phyloP scores from a whole-genome alignment of 169 alveolate genomes.

The Plasmodium relictum region DNA sequence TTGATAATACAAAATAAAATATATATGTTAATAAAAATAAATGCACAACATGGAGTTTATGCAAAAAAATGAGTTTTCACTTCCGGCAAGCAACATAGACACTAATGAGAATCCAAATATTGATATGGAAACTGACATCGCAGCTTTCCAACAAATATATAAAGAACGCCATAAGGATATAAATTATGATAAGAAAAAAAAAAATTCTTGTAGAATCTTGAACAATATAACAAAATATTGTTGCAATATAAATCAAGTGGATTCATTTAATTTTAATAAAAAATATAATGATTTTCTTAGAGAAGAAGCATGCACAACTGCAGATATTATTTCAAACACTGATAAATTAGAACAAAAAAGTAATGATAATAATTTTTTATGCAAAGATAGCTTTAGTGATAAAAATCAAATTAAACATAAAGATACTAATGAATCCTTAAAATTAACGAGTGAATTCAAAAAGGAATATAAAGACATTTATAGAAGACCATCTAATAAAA shows the following conservation, averaged over 20 bases:
- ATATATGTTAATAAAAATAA: too few relatives aligned
- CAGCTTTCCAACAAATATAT: neutral
- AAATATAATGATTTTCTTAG: neutral
- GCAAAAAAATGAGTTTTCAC: too few relatives aligned
- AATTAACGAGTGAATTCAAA: neutral
- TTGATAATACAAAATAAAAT: too few relatives aligned
- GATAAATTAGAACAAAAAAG: conserved; percentile 6
- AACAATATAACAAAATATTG: conserved; percentile 32
- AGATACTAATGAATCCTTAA: neutral
- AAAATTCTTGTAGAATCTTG: conserved; percentile 10
- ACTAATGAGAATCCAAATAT: too few relatives aligned
- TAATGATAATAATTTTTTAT: neutral
- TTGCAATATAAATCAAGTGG: conserved; percentile 25
- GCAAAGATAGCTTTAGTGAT: neutral
- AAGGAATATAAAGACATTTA: neutral
- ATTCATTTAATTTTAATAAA: conserved; percentile 23
- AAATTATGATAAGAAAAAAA: neutral
- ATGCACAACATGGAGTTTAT: too few relatives aligned
- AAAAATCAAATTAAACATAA: neutral
- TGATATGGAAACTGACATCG: too few relatives aligned
- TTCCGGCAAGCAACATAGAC: too few relatives aligned
- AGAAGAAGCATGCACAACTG: neutral
- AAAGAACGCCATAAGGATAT: conserved; percentile 8
- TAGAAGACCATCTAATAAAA: neutral
- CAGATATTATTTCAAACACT: neutral